Evolutionary conservation across 768 basidiomycete genomes (phyloP).

Genomic region (Lentinus tigrinus): DNA sequence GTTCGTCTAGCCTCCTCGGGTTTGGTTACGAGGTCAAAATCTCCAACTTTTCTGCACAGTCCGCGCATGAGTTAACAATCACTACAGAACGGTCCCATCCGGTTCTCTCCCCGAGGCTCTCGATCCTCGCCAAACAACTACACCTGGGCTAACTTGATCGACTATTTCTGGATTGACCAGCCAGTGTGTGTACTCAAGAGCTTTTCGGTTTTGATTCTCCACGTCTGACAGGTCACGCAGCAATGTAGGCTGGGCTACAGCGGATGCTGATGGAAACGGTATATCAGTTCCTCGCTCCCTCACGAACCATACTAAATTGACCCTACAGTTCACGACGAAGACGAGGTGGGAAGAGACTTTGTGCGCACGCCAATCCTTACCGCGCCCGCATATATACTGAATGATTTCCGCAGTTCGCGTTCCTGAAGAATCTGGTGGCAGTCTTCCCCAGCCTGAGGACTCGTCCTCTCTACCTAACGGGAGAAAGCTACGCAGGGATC

Average conservation of each 20-base stretch:
- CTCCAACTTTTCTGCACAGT: too few species aligned
- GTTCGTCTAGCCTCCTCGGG: constrained; percentile 67
- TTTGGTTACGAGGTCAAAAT: constrained; percentile 51
- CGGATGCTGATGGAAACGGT: constrained; percentile 58
- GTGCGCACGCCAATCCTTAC: constrained; percentile 27
- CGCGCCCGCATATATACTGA: too few species aligned
- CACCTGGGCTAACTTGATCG: constrained; percentile 59
- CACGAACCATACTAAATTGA: not conserved
- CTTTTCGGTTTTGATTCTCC: not conserved
- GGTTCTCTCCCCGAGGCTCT: constrained; percentile 50
- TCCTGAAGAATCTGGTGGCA: constrained; percentile 67
- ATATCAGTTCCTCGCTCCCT: not conserved
- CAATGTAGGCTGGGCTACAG: constrained; percentile 64
- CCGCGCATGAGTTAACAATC: too few species aligned
- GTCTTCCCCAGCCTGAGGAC: constrained; percentile 69
- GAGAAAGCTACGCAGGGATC: constrained; percentile 75
- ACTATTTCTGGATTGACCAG: constrained; percentile 74
- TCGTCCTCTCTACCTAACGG: constrained; percentile 65
- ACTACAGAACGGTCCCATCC: constrained; percentile 69
- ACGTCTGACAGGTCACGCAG: constrained; percentile 32
- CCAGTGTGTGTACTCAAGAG: constrained; percentile 46
- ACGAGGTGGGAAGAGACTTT: constrained; percentile 58
- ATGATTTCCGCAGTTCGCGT: constrained; percentile 54
- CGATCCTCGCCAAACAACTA: constrained; percentile 45
- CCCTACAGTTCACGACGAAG: constrained; percentile 40